Percentiles rank a stretch among this genome's conserved stretches.
phyloP scores from a whole-genome alignment of 352 stramenopile species.

The Globisporangium cystogenes region DNA sequence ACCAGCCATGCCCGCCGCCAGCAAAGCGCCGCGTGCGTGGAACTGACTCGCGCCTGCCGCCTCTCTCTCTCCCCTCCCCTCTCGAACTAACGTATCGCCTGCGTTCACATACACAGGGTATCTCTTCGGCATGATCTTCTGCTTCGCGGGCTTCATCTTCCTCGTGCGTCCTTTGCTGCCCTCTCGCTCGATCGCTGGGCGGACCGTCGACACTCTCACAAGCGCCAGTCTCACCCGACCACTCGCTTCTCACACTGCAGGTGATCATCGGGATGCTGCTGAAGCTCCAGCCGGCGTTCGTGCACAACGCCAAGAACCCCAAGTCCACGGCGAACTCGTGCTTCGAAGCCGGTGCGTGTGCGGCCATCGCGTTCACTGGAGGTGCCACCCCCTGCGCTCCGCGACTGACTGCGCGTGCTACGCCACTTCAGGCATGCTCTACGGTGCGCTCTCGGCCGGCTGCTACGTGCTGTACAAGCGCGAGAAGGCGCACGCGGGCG shows the following conservation, averaged over 20 bases:
- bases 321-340: conserved; percentile 65
- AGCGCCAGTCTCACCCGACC: neutral
- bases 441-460: conserved; percentile 31
- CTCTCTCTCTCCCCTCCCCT: neutral
- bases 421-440: conserved; percentile 46
- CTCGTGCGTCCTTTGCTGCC: conserved; percentile 29
- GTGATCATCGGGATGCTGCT: conserved; percentile 62
- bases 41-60: neutral
- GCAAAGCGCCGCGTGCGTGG: conserved; percentile 1
- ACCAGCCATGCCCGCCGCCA: conserved; percentile 1
- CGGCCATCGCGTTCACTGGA: too few species aligned
- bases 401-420: neutral
- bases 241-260: conserved; percentile 17
- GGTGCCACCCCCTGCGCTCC: neutral
- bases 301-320: conserved; percentile 66
- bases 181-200: neutral
- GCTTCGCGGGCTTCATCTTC: conserved; percentile 75
- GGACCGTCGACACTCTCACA: neutral
- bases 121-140: conserved; percentile 74
- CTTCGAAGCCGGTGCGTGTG: conserved; percentile 76
- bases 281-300: conserved; percentile 69
- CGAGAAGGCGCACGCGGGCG: conserved; percentile 35
- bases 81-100: neutral
- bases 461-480: conserved; percentile 61
- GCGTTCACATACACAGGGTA: conserved; percentile 38